phyloP scores from a whole-genome alignment of 108 stramenopile species.

The Fragilaria crotonensis region DNA sequence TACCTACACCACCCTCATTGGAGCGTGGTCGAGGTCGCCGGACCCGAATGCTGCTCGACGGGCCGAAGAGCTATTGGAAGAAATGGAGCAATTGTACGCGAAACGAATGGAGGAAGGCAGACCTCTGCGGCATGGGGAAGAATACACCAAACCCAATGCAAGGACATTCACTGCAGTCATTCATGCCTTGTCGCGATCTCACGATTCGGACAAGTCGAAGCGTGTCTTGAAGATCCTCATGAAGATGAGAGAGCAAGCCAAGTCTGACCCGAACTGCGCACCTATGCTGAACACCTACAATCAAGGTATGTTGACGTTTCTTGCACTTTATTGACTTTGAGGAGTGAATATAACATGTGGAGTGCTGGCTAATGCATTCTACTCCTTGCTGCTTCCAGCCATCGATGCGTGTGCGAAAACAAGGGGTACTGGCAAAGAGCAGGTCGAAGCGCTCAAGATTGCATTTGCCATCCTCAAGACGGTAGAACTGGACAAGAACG shows the following conservation, averaged over 20 bases:
- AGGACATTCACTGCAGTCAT: slow-evolving; percentile 39
- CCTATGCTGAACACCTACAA: slow-evolving; percentile 42
- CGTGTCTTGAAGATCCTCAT: slow-evolving; percentile 39
- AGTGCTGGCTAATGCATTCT: too few species aligned
- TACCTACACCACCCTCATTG: slow-evolving; percentile 17
- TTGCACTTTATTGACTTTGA: too few species aligned
- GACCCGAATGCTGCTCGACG: slow-evolving; percentile 8
- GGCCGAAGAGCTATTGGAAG: slow-evolving; percentile 21
- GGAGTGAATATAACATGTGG: too few species aligned
- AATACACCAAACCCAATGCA: slow-evolving; percentile 22
- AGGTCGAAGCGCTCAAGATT: slow-evolving; percentile 33
- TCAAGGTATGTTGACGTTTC: slow-evolving; percentile 1
- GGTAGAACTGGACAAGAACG: slow-evolving; percentile 10
- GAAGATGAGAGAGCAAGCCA: slow-evolving; percentile 37
- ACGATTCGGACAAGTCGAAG: slow-evolving; percentile 25
- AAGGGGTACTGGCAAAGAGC: slow-evolving; percentile 21
- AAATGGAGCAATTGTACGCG: slow-evolving; percentile 19
- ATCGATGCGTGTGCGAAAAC: slow-evolving; percentile 43
- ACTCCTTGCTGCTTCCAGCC: too few species aligned
- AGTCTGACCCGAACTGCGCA: slow-evolving; percentile 13
- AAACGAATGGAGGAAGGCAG: slow-evolving; percentile 6
- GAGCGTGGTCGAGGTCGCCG: slow-evolving; percentile 17
- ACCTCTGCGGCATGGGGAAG: slow-evolving; percentile 4
- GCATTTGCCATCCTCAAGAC: slow-evolving; percentile 41
- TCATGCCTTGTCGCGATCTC: slow-evolving; percentile 29